Percentiles rank a stretch among this genome's conserved stretches.
These are phyloP conservation scores for Waltergamsia citrina DNA, from an alignment of 2,329 filamentous ascomycete species.

Conservation along the genomic window DNA sequence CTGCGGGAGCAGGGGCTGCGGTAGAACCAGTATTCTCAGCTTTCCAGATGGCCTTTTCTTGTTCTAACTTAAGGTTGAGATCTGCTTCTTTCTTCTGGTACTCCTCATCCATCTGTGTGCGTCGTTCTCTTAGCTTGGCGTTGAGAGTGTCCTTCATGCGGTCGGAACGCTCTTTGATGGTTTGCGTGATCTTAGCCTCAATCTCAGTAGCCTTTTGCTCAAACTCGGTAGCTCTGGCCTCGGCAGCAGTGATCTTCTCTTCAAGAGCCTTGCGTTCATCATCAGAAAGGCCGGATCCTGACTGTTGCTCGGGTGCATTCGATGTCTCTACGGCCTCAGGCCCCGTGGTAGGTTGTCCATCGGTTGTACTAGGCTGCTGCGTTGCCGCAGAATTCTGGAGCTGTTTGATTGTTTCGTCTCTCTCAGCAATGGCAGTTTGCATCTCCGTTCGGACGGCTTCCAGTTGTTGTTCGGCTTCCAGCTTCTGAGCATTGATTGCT, in stretches of 20 bases:
- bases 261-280: conserved; percentile 53
- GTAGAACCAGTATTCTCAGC: conserved; percentile 33
- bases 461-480: conserved; percentile 55
- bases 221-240: conserved; percentile 53
- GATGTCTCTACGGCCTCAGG: conserved; percentile 7
- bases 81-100: conserved; percentile 56
- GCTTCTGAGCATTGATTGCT: conserved; percentile 56
- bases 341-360: conserved; percentile 6
- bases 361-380: conserved; percentile 4
- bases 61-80: conserved; percentile 47
- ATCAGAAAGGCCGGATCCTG: conserved; percentile 32
- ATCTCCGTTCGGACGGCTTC: conserved; percentile 48
- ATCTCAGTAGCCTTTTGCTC: conserved; percentile 48
- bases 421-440: conserved; percentile 49
- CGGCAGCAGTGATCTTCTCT: conserved; percentile 49
- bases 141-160: conserved; percentile 61
- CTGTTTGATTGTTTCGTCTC: conserved; percentile 47
- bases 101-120: conserved; percentile 59
- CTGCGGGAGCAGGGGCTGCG: conserved; percentile 10
- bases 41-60: conserved; percentile 53
- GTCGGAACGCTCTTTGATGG: conserved; percentile 56
- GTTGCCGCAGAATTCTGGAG: conserved; percentile 24
- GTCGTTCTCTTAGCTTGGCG: conserved; percentile 56
- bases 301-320: not conserved
- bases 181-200: conserved; percentile 51